Percentiles rank a stretch among this genome's conserved stretches.
Evolutionary conservation across 169 alveolate genomes (phyloP).

Genomic region (Eimeria sp.): DNA sequence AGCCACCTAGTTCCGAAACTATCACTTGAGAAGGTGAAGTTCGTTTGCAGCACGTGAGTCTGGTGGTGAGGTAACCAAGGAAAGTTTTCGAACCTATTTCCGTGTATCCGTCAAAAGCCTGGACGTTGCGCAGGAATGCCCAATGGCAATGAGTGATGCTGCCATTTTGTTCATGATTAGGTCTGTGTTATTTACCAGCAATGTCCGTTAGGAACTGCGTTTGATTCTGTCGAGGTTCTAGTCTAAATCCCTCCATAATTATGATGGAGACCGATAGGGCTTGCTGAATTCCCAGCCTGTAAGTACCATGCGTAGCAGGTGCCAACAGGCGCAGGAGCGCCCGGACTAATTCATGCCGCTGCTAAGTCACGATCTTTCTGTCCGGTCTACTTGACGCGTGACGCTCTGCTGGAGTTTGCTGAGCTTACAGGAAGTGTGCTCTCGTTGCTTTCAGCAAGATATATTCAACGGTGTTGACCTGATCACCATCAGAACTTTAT

Average conservation of each 20-base stretch:
- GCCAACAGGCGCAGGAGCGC: background rate
- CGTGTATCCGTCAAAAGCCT: background rate
- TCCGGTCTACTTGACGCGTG: background rate
- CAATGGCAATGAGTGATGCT: background rate
- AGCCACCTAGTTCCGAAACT: background rate
- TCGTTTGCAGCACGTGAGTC: slow-evolving; percentile 2
- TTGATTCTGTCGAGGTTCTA: background rate
- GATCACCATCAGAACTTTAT: too few relatives aligned
- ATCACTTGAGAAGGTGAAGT: background rate
- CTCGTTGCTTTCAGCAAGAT: background rate
- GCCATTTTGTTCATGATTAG: background rate
- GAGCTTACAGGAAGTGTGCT: background rate
- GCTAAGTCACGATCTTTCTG: background rate
- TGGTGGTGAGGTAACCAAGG: background rate
- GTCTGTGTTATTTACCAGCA: background rate
- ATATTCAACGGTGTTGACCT: too few relatives aligned
- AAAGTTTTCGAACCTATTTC: background rate
- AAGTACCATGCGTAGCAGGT: background rate
- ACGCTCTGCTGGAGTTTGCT: background rate
- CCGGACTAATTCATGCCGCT: background rate
- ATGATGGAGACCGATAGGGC: background rate
- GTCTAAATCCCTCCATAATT: background rate
- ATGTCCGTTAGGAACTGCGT: background rate
- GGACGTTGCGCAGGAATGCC: background rate
- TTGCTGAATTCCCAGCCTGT: slow-evolving; percentile 15